Conservation (phyloP, 2,329 filamentous ascomycete genomes). For the Diaporthe sp. region DNA sequence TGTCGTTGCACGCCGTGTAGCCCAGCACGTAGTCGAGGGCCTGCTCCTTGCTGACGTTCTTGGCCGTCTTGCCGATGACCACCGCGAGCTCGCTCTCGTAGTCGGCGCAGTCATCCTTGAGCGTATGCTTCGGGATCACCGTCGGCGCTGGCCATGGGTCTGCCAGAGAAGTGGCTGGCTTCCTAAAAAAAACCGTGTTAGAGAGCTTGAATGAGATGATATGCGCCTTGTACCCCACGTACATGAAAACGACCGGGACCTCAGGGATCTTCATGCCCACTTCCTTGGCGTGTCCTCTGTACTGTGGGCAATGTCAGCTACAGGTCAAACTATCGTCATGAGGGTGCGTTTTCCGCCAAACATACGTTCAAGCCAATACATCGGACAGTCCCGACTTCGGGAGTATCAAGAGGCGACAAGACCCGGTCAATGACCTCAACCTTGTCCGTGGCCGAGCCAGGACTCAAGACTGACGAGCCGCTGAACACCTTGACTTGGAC, state of each 20-base stretch:
- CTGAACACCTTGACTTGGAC: constrained; percentile 70
- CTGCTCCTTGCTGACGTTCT: constrained; percentile 69
- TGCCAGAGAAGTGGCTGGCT: constrained; percentile 67
- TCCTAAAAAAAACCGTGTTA: constrained; percentile 49
- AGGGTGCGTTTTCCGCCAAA: background rate
- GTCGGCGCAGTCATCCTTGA: constrained; percentile 67
- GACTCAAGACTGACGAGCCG: constrained; percentile 68
- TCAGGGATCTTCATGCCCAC: constrained; percentile 65
- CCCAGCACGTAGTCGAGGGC: constrained; percentile 73
- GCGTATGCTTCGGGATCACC: constrained; percentile 66
- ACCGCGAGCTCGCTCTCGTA: constrained; percentile 73
- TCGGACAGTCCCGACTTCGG: constrained; percentile 69
- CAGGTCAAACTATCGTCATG: background rate
- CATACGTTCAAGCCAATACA: constrained; percentile 71
- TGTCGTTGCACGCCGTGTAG: constrained; percentile 70
- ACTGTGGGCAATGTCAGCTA: constrained; percentile 45
- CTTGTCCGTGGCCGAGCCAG: constrained; percentile 65
- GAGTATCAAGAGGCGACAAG: constrained; percentile 63
- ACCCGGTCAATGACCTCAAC: constrained; percentile 61
- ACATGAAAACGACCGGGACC: constrained; percentile 69
- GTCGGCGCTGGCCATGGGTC: constrained; percentile 68
- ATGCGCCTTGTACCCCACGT: background rate
- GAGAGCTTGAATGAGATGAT: background rate
- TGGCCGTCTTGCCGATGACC: constrained; percentile 64
- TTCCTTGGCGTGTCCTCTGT: constrained; percentile 65